These are phyloP conservation scores for Fusarium fujikuroi DNA, from an alignment of 2,329 filamentous ascomycete species.

Conservation along the genomic window DNA sequence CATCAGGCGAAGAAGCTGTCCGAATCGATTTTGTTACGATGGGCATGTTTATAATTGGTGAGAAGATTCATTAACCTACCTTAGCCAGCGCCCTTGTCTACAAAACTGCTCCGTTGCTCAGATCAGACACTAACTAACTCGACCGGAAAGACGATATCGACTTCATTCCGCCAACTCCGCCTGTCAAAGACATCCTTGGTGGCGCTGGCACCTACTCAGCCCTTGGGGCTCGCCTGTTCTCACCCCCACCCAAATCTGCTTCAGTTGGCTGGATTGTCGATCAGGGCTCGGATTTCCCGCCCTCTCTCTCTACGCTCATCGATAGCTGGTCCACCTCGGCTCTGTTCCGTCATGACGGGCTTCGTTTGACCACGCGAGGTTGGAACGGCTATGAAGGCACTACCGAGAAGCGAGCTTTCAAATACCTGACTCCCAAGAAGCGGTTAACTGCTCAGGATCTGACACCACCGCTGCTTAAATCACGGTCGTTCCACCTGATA, in stretches of 20 bases:
- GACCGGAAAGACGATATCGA: conserved; percentile 85
- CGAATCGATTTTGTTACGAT: conserved; percentile 73
- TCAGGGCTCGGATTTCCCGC: conserved; percentile 86
- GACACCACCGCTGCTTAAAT: conserved; percentile 70
- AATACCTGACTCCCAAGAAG: conserved; percentile 87
- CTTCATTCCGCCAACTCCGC: conserved; percentile 74
- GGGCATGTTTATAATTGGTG: conserved; percentile 80
- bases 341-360: conserved; percentile 71
- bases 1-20: conserved; percentile 4
- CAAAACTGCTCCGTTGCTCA: not conserved
- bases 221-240: conserved; percentile 88
- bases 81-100: not conserved
- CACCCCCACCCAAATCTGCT: conserved; percentile 71
- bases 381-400: conserved; percentile 89
- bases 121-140: conserved; percentile 26
- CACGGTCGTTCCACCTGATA: conserved; percentile 87
- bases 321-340: conserved; percentile 80
- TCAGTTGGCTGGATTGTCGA: conserved; percentile 92
- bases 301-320: conserved; percentile 70
- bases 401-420: conserved; percentile 79
- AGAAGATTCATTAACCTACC: conserved; percentile 37
- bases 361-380: conserved; percentile 83
- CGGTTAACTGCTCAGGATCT: conserved; percentile 81
- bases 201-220: conserved; percentile 90
- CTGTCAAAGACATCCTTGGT: conserved; percentile 81